Evolutionary conservation across 2,329 filamentous ascomycete genomes (phyloP).

Genomic region (Ophiostoma quercus): DNA sequence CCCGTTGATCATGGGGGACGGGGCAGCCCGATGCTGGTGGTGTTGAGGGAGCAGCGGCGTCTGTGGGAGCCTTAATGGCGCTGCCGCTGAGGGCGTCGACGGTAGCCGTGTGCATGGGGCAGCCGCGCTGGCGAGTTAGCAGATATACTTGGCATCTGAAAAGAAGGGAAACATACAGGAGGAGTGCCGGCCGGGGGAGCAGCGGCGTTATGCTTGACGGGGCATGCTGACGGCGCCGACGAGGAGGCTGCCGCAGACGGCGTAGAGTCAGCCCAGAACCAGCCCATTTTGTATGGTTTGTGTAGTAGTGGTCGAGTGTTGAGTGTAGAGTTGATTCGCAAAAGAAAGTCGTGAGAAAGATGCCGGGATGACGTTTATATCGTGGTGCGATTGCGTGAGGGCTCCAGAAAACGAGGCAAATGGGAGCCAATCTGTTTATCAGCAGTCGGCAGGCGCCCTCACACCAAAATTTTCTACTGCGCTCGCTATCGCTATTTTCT

Average conservation of each 20-base stretch:
- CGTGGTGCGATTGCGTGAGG: background rate
- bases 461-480: constrained; percentile 13
- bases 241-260: constrained; percentile 27
- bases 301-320: background rate
- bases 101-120: constrained; percentile 54
- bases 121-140: constrained; percentile 42
- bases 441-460: constrained; percentile 13
- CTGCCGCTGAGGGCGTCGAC: constrained; percentile 43
- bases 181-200: constrained; percentile 33
- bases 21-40: constrained; percentile 41
- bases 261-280: constrained; percentile 57
- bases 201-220: constrained; percentile 22
- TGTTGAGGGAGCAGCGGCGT: constrained; percentile 29
- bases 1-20: constrained; percentile 32
- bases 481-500: background rate
- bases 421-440: constrained; percentile 21
- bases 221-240: constrained; percentile 15
- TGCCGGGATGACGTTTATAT: background rate
- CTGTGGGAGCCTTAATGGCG: constrained; percentile 26
- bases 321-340: background rate
- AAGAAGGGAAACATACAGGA: constrained; percentile 36
- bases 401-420: constrained; percentile 20
- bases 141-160: background rate
- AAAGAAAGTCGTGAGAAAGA: constrained; percentile 3
- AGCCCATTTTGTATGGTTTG: constrained; percentile 46